phyloP scores from a whole-genome alignment of 2,329 filamentous ascomycete species.

The Juglanconis sp. region DNA sequence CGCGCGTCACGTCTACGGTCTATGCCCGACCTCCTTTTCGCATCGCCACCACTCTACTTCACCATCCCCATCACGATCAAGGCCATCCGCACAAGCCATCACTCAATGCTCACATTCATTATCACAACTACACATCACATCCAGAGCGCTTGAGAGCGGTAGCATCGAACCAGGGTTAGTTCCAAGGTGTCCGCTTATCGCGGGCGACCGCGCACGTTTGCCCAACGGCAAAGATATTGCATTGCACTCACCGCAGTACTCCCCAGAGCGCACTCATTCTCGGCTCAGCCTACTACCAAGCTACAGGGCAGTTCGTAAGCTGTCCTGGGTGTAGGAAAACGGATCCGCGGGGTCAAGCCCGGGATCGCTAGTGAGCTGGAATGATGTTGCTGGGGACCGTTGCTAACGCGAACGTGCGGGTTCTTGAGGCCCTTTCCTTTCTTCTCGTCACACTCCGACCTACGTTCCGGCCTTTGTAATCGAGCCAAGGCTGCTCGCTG shows the following conservation, averaged over 20 bases:
- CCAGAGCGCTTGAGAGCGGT: background rate
- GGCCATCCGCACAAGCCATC: background rate
- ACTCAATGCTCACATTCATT: background rate
- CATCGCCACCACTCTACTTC: background rate
- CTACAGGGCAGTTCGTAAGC: background rate
- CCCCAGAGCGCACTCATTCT: background rate
- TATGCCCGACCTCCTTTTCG: too few relatives aligned
- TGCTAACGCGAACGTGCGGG: constrained; percentile 10
- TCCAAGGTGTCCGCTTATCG: constrained; percentile 8
- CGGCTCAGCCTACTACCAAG: constrained; percentile 9
- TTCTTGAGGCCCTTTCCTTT: background rate
- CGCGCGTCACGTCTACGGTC: too few relatives aligned
- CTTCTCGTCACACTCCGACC: background rate
- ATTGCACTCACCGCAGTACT: constrained; percentile 10
- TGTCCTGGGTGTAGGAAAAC: constrained; percentile 9
- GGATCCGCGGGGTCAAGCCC: constrained; percentile 9
- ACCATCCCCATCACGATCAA: background rate
- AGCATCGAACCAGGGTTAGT: constrained; percentile 5
- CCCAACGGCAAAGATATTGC: constrained; percentile 7
- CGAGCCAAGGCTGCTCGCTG: constrained; percentile 9
- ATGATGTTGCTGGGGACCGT: background rate
- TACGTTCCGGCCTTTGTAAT: background rate
- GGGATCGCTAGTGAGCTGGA: constrained; percentile 8
- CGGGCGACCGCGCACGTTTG: constrained; percentile 10
- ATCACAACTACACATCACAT: constrained; percentile 18